A percentile compares a stretch with the other conserved stretches of the same genome.
Conservation (phyloP, 2,329 filamentous ascomycete species). For the Calycina herbarum region DNA sequence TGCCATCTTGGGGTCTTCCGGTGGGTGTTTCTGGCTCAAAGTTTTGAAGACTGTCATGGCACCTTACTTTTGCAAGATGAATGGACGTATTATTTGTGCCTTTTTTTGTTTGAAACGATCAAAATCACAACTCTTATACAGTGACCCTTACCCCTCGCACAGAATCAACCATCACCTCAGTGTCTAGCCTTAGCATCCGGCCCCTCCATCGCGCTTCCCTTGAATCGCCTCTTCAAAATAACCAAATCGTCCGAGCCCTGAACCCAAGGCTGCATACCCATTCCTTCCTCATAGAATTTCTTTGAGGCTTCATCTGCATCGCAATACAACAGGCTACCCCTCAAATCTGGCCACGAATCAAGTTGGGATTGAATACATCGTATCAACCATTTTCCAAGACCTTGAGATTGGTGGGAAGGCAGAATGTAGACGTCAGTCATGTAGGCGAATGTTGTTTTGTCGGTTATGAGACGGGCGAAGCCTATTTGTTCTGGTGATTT, state of each 20-base stretch:
- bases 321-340: conserved; percentile 60
- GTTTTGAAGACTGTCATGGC: too few species aligned
- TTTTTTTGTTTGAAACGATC: too few species aligned
- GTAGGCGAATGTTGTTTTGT: conserved; percentile 67
- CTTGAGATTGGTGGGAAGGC: conserved; percentile 56
- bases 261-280: conserved; percentile 24
- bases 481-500: conserved; percentile 45
- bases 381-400: conserved; percentile 66
- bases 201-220: conserved; percentile 3
- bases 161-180: background rate
- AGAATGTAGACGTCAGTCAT: conserved; percentile 67
- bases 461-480: conserved; percentile 63
- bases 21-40: too few species aligned
- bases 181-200: background rate
- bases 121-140: too few species aligned
- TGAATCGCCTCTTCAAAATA: conserved; percentile 7
- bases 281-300: conserved; percentile 31
- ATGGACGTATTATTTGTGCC: too few species aligned
- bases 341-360: conserved; percentile 56
- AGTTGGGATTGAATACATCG: conserved; percentile 57
- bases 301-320: conserved; percentile 19
- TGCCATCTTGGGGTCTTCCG: too few species aligned
- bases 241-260: conserved; percentile 5
- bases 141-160: background rate
- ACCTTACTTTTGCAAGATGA: too few species aligned